These are phyloP conservation scores for Wickerhamiella brachini DNA, from an alignment of 805 yeast species.

Conservation along the genomic window DNA sequence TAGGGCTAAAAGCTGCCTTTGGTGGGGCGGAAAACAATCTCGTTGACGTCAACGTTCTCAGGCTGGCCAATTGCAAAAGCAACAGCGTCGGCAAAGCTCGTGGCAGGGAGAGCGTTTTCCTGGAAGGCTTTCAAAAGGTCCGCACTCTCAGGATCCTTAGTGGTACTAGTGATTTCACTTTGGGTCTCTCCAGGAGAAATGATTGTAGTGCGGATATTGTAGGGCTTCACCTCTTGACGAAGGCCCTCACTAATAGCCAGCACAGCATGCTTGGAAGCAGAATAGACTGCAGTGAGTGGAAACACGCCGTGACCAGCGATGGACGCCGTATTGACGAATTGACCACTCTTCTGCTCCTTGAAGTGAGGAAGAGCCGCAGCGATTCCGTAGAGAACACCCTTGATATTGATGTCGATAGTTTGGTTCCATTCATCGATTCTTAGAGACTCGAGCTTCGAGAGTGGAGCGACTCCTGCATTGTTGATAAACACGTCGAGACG, in stretches of 20 bases:
- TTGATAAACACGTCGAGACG: no score
- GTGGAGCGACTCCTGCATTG: no score
- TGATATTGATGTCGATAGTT: no score
- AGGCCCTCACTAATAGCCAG: slow-evolving; percentile 39
- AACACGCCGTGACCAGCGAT: background rate
- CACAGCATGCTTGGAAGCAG: slow-evolving; percentile 17
- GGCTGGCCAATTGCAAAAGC: slow-evolving; percentile 1
- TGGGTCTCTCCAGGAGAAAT: slow-evolving; percentile 67
- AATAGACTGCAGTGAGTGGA: background rate
- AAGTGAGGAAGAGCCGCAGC: no score
- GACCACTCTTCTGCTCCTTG: background rate
- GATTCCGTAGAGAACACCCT: no score
- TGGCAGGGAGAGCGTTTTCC: background rate
- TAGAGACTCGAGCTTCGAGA: no score
- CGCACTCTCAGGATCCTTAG: background rate
- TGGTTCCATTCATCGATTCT: no score
- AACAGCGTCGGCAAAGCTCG: background rate
- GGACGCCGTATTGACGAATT: background rate
- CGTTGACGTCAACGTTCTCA: background rate
- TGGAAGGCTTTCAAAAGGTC: background rate
- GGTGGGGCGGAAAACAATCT: slow-evolving; percentile 1
- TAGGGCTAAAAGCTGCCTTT: no score
- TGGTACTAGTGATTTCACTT: slow-evolving; percentile 36
- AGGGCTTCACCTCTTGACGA: slow-evolving; percentile 57
- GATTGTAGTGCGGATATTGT: slow-evolving; percentile 53